These are phyloP conservation scores for Fusarium lyarnte DNA, from an alignment of 2,329 filamentous ascomycete genomes.

Conservation along the genomic window DNA sequence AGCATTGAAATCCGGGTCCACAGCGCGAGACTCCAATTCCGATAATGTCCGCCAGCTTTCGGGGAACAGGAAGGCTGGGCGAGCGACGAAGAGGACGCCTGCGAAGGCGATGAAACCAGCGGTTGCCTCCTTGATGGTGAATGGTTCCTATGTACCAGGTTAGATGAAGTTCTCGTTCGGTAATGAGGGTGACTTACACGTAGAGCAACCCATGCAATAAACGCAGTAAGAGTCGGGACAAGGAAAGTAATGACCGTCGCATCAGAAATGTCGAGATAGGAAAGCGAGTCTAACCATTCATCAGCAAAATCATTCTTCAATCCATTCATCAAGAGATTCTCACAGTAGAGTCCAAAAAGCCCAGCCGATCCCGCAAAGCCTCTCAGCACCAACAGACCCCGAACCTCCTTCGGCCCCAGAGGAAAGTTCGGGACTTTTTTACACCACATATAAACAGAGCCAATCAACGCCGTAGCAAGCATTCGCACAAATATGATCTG, in stretches of 20 bases:
- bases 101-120: conserved; percentile 75
- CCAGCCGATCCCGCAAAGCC: conserved; percentile 73
- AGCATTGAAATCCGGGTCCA: conserved; percentile 3
- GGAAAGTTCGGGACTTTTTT: conserved; percentile 68
- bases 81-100: conserved; percentile 80
- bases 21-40: neutral
- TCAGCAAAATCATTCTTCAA: neutral
- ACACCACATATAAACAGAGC: conserved; percentile 53
- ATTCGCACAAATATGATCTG: conserved; percentile 57
- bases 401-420: conserved; percentile 69
- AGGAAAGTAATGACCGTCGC: conserved; percentile 84
- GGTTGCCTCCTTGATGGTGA: conserved; percentile 74
- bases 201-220: conserved; percentile 69
- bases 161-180: neutral
- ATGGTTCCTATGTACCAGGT: conserved; percentile 66
- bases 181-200: conserved; percentile 18
- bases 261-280: conserved; percentile 80
- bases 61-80: conserved; percentile 68
- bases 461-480: conserved; percentile 50
- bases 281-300: conserved; percentile 51
- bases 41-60: conserved; percentile 3
- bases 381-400: conserved; percentile 69
- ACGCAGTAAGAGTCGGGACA: conserved; percentile 73
- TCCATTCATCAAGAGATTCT: neutral
- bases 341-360: conserved; percentile 67